Percentiles rank a stretch among this genome's conserved stretches.
phyloP scores from a whole-genome alignment of 495 filamentous ascomycete species.

The Eremomyces bilateralis region DNA sequence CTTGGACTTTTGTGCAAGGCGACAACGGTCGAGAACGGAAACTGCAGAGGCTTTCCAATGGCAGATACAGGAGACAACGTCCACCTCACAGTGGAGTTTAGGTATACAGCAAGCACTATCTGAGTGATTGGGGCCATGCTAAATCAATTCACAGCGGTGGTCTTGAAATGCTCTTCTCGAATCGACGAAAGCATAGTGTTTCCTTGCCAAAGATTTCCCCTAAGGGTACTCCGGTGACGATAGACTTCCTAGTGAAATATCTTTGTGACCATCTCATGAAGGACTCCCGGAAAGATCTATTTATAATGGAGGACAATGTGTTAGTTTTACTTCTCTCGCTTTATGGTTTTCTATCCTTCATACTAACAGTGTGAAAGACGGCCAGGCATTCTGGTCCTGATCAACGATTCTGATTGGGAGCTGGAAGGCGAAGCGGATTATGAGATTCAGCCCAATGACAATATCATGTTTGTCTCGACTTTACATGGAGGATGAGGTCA shows the following conservation, averaged over 20 bases:
- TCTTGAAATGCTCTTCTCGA: slow-evolving; percentile 83
- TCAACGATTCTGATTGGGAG: slow-evolving; percentile 98
- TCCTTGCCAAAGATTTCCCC: slow-evolving; percentile 39
- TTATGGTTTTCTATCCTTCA: not conserved
- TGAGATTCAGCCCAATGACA: slow-evolving; percentile 59
- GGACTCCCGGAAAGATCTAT: slow-evolving; percentile 69
- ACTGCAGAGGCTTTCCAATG: too few relatives aligned
- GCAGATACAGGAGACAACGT: slow-evolving; percentile 14
- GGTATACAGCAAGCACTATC: too few relatives aligned
- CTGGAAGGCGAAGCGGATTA: slow-evolving; percentile 86
- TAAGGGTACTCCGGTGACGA: slow-evolving; percentile 35
- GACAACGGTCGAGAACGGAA: too few relatives aligned
- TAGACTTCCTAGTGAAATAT: slow-evolving; percentile 56
- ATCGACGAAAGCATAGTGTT: slow-evolving; percentile 49
- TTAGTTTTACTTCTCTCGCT: slow-evolving; percentile 25
- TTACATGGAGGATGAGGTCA: slow-evolving; percentile 53
- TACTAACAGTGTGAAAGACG: slow-evolving; percentile 31
- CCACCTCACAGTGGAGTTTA: slow-evolving; percentile 50
- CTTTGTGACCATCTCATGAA: slow-evolving; percentile 72
- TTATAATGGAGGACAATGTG: slow-evolving; percentile 75
- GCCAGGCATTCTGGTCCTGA: slow-evolving; percentile 88
- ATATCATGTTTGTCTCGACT: slow-evolving; percentile 93
- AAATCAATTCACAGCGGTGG: slow-evolving; percentile 60
- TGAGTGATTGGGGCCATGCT: too few relatives aligned
- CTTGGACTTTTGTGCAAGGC: too few relatives aligned